Conservation (phyloP, 78 protist species). For the Dictyostelium firmibasis region DNA sequence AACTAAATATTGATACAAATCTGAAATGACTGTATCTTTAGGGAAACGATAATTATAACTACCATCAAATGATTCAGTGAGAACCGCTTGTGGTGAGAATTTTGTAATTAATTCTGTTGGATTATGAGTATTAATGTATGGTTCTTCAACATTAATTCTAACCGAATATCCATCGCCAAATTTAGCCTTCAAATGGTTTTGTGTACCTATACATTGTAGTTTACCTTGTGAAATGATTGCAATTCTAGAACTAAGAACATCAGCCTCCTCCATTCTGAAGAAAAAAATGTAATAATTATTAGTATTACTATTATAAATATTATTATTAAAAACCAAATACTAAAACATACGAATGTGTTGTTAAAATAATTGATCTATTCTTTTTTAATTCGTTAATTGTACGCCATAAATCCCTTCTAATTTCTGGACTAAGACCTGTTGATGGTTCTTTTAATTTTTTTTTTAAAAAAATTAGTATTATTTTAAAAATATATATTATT, state of each 20-base stretch:
- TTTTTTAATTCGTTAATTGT: constrained; percentile 54
- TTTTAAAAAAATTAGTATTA: not conserved
- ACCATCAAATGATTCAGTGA: constrained; percentile 1
- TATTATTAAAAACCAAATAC: too few relatives aligned
- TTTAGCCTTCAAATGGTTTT: constrained; percentile 81
- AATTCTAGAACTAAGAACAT: constrained; percentile 86
- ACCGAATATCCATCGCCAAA: constrained; percentile 87
- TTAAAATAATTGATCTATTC: constrained; percentile 63
- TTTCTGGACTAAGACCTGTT: constrained; percentile 90
- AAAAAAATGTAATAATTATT: not conserved
- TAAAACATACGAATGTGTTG: constrained; percentile 42
- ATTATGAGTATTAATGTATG: not conserved
- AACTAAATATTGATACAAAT: not conserved
- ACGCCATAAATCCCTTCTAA: constrained; percentile 85
- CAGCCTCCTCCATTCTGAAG: constrained; percentile 83
- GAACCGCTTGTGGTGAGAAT: constrained; percentile 16
- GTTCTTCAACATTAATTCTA: constrained; percentile 16
- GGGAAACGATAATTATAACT: constrained; percentile 22
- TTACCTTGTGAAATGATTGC: constrained; percentile 88
- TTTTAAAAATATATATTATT: too few relatives aligned
- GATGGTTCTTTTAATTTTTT: constrained; percentile 21
- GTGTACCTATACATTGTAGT: constrained; percentile 82
- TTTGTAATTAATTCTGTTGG: constrained; percentile 24
- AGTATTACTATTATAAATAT: too few relatives aligned
- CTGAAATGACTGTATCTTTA: constrained; percentile 20